Conservation (phyloP, 805 yeast genomes). For the Helenozyma baotianmanensis region DNA sequence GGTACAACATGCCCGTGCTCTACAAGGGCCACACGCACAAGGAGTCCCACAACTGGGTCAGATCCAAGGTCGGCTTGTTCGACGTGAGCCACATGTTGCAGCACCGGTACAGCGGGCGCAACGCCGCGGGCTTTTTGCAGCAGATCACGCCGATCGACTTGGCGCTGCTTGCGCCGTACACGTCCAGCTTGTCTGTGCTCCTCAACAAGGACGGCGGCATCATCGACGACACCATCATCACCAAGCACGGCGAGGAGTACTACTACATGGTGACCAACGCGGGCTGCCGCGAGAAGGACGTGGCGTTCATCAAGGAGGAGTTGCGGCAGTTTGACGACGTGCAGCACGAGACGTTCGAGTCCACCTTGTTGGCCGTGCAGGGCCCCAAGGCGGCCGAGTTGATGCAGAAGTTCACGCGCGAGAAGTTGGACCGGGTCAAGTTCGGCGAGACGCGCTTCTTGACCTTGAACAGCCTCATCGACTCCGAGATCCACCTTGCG, state of each 20-base stretch:
- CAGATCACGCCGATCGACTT: conserved; percentile 87
- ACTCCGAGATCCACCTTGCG: conserved; percentile 64
- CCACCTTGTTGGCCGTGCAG: conserved; percentile 83
- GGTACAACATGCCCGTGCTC: conserved; percentile 91
- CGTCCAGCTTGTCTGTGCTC: conserved; percentile 73
- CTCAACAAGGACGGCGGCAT: conserved; percentile 74
- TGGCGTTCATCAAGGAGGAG: conserved; percentile 56
- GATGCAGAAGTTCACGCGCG: conserved; percentile 58
- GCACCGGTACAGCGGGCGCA: conserved; percentile 70
- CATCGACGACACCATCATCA: conserved; percentile 87
- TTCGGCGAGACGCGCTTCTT: conserved; percentile 69
- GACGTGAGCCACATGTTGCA: conserved; percentile 98
- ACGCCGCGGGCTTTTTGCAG: conserved; percentile 64
- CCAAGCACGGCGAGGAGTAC: conserved; percentile 71
- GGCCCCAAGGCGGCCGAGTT: conserved; percentile 81
- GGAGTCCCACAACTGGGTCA: conserved; percentile 93
- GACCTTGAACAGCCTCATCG: conserved; percentile 37
- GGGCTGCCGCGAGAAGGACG: conserved; percentile 83
- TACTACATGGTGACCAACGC: conserved; percentile 95
- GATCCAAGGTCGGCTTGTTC: conserved; percentile 81
- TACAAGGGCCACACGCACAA: conserved; percentile 83
- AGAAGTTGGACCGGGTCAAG: conserved; percentile 54
- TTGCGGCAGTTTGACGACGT: conserved; percentile 36
- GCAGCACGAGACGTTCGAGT: conserved; percentile 49
- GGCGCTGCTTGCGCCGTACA: conserved; percentile 46